Evolutionary conservation across 2,329 filamentous ascomycete genomes (phyloP).

Genomic region (Madurella mycetomatis): DNA sequence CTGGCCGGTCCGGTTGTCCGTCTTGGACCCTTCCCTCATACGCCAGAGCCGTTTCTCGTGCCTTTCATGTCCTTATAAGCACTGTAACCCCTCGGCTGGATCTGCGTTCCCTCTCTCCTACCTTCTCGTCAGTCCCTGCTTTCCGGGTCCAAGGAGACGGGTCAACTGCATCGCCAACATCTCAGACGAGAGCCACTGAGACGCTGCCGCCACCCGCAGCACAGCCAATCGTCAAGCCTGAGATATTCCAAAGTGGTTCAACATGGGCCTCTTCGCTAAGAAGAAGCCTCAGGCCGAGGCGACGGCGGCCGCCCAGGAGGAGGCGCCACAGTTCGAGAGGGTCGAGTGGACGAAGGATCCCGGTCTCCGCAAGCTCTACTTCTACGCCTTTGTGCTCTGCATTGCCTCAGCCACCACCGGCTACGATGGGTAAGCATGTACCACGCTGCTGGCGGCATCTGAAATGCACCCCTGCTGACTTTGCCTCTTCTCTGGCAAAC

Average conservation of each 20-base stretch:
- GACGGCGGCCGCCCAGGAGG: conserved; percentile 36
- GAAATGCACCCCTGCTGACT: conserved; percentile 3
- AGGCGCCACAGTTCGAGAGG: conserved; percentile 46
- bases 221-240: conserved; percentile 6
- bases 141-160: conserved; percentile 20
- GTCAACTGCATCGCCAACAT: conserved; percentile 16
- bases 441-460: no score
- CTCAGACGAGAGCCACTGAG: conserved; percentile 12
- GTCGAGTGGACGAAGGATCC: conserved; percentile 52
- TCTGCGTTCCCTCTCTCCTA: conserved; percentile 9
- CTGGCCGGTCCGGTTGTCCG: conserved; percentile 25
- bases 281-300: conserved; percentile 28
- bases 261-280: conserved; percentile 28
- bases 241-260: conserved; percentile 11
- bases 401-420: conserved; percentile 53
- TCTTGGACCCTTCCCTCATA: conserved; percentile 14
- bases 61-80: conserved; percentile 20
- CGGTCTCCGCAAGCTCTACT: conserved; percentile 54
- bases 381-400: conserved; percentile 47
- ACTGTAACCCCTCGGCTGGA: conserved; percentile 14
- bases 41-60: conserved; percentile 9
- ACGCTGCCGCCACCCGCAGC: conserved; percentile 9
- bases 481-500: conserved; percentile 3
- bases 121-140: conserved; percentile 15
- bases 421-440: conserved; percentile 46